Base-by-base conservation (phyloP, 495 filamentous ascomycete species). In the Pyrenula massariospora region DNA sequence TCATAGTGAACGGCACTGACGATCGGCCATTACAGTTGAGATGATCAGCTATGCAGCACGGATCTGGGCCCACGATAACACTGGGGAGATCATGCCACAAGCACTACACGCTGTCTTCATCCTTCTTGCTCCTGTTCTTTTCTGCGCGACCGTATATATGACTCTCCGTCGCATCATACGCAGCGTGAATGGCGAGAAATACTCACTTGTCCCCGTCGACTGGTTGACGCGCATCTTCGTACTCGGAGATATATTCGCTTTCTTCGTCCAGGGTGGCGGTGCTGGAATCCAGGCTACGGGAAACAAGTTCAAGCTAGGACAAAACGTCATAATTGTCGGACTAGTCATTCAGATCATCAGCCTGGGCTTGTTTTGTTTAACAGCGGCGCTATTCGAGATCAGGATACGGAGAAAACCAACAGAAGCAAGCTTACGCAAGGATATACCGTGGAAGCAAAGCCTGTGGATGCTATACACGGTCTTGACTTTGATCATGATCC, bases 131-230 rank as follows among this genome's bases (percentile, higher is more conserved):
- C 64, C 67, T 0, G 77, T 75, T 0, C 66, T 81, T 20, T 78
- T 74, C 58, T 76, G 79, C 2, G 80, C 80, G 1, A 79, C 79
- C 0, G 71, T 83, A 19, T 84, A 83, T 64, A 84, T 82, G 77
- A 69, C 77, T 22, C 76, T 84, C 19, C 78, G 74, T 0, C 69
- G 80, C 15, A 51, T 79, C 10, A 73, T 82, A 51, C 59, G 57
- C 0, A 62, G 73, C 36, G 67, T 78, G 0, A 58, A 74, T 19
- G 80, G 72, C 20, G 77, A 80, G 24, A 22, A 31, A 1, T 52
- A 59, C 1, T 67, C 61, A 25, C n/a, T 67, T 2, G 56, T 68
- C 3, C 56, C 57, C 2, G 56, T 62, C 2, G 60, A 58, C 20
- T 70, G 66, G 65, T 52, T 71, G 57, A 71, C 66, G 25, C 65